Evolutionary conservation across 768 basidiomycete genomes (phyloP).

Genomic region (Pholiota molesta): DNA sequence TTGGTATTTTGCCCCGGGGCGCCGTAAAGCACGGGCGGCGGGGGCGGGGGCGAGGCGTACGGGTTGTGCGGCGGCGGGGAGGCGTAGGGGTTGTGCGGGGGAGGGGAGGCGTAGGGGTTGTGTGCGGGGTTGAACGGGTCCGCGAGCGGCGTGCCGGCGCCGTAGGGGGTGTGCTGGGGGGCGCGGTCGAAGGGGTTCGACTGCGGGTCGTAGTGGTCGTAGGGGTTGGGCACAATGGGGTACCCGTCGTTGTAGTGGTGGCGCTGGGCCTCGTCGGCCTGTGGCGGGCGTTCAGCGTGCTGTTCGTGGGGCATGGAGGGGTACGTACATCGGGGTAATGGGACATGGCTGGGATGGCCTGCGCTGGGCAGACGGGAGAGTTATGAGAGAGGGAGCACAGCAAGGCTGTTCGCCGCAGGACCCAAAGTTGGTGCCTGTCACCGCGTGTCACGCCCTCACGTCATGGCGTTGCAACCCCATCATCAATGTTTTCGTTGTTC

Average conservation of each 20-base stretch:
- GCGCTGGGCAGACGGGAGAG: background rate
- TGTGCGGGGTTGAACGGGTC: slow-evolving; percentile 44
- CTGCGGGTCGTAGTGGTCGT: slow-evolving; percentile 41
- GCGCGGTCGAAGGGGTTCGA: slow-evolving; percentile 27
- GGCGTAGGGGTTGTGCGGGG: slow-evolving; percentile 24
- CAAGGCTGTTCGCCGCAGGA: background rate
- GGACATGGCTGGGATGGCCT: slow-evolving; percentile 28
- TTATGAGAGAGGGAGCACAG: background rate
- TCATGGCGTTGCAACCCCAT: too few species aligned
- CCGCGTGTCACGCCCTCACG: too few species aligned
- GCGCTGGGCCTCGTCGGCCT: slow-evolving; percentile 69
- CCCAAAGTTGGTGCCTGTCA: background rate
- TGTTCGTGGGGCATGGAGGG: background rate
- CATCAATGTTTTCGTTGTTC: too few species aligned
- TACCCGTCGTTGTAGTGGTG: slow-evolving; percentile 72
- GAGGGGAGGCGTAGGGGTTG: slow-evolving; percentile 27
- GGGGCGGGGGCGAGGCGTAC: too few species aligned
- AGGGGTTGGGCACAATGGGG: slow-evolving; percentile 45
- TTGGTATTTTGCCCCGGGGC: slow-evolving; percentile 19
- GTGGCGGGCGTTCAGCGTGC: background rate
- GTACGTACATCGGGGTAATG: slow-evolving; percentile 35
- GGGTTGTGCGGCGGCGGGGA: too few species aligned
- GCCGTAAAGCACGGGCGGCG: slow-evolving; percentile 16
- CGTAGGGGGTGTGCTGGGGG: slow-evolving; percentile 17
- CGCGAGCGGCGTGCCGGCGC: slow-evolving; percentile 26